Base-by-base conservation (phyloP, 2,329 filamentous ascomycete genomes). In the Aspergillus quadricinctus region DNA sequence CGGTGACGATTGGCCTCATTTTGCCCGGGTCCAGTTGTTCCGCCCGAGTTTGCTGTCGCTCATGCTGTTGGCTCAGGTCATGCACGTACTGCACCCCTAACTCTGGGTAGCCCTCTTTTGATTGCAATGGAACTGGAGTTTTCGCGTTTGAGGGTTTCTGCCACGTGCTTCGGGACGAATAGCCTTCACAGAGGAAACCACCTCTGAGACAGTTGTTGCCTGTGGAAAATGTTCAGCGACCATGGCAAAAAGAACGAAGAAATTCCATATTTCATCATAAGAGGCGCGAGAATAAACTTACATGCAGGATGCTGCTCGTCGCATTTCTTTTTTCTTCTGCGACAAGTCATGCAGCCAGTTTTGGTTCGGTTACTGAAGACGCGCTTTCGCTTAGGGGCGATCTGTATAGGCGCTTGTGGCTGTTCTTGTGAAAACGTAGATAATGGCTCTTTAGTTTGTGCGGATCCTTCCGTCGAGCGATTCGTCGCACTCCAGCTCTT, bases 291-390 rank as follows among this genome's bases (percentile, higher is more conserved):
- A 51, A 31, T 48, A 50, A 73, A 73, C 89, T 81, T 80, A 95
- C 94, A 97, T 73, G 91, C 86, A 27, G 94, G 94, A 73, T 96
- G 95, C 53, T 83, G 84, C 78, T 97, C 94, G 70, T 97, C 93
- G 70, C 94, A 97, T 76, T 97, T 97, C 85, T 97, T 97, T 82
- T 97, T 97, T 57, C 93, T 84, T 70, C 85, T 85, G 58, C 93
- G 83, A 72, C 93, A 97, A 5, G 93, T 97, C 75, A 96, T 85
- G 72, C 93, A 97, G 31, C 92, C 92, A 9, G 92, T 97, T 77
- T 97, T 97, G 21, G 93, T 97, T 57, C 93, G 84, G 73, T 97
- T 96, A 77, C 91, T 96, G 69, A 97, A 97, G 68, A 80, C 76
- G 21, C 79, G 73, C 57, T 81, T 81, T 56, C 79, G 71, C 61